These are phyloP conservation scores for Sphaerulina musiva DNA, from an alignment of 2,329 filamentous ascomycete species.

Conservation along the genomic window DNA sequence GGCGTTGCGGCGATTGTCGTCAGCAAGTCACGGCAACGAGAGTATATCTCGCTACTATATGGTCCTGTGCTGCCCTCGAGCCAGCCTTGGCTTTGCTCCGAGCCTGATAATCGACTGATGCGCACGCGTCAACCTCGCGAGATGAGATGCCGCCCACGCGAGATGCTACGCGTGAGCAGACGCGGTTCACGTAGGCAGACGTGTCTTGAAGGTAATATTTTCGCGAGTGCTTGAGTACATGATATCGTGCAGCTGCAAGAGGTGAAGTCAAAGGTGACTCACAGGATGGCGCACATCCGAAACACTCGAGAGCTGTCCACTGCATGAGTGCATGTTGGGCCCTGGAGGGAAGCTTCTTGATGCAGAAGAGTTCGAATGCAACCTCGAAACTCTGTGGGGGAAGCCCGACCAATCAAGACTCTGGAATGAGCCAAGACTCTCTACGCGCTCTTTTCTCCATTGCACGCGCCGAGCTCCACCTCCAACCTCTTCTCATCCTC, in stretches of 20 bases:
- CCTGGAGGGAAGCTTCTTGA: neutral
- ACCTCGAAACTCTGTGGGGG: conserved; percentile 1
- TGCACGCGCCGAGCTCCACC: conserved; percentile 6
- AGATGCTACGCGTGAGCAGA: neutral
- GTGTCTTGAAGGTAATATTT: neutral
- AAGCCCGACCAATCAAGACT: neutral
- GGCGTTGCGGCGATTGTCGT: no score
- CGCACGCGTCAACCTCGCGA: conserved; percentile 18
- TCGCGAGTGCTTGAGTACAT: neutral
- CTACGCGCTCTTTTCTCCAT: conserved; percentile 5
- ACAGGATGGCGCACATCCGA: conserved; percentile 7
- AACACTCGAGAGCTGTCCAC: conserved; percentile 1
- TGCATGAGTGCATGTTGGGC: neutral
- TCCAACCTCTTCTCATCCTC: conserved; percentile 13
- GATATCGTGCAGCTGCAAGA: neutral
- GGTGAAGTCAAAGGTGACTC: conserved; percentile 18
- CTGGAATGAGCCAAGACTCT: neutral
- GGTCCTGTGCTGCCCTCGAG: no score
- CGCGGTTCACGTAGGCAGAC: neutral
- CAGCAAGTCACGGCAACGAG: no score
- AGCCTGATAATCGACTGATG: conserved; percentile 9
- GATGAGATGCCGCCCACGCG: neutral
- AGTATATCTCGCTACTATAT: no score
- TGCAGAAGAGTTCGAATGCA: conserved; percentile 5
- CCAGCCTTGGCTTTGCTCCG: neutral